Base-by-base conservation (phyloP, 805 yeast genomes). In the Jamesozyma piceae region DNA sequence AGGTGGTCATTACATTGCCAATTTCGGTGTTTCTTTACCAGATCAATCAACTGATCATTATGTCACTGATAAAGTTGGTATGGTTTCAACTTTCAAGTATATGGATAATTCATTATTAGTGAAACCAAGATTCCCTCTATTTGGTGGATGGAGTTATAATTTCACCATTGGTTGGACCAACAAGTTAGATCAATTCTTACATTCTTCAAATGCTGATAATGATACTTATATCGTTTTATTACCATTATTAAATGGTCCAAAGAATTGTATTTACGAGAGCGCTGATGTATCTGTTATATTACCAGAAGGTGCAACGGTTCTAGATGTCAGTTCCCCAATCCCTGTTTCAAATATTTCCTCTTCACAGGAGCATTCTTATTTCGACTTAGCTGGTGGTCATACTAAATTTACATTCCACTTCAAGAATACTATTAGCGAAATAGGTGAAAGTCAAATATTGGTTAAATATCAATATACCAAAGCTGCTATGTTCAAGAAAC, bases 61-160 rank as follows among this genome's bases (percentile, higher is more conserved):
- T 66, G 86, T 70, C 59, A 80, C 87, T 10, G 98, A 92, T 63
- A 74, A 82, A 50, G 95, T 90, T 24, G 98, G 98, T 30, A 85
- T 86, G 64, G 95, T 90, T 13, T 80, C 95, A 5, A 84, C 97
- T 3, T 81, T 82, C 39, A 67, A 68, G 47, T 57, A 65, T 3
- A 42, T 57, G 14, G 50, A 51, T 4, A 58, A 62, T 41, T 58
- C 51, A 46, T 65, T 86, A 38, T 67, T 80, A 29, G 62, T 92
- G 49, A 76, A 74, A 55, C 97, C 97, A 43, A 75, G 98, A 62
- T 92, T 71, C 69, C 98, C 98, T n/a, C 61, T 92, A 5, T 84
- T 86, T 64, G 98, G 98, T 38, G 94, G 89, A 35, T 92, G 98
- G 98, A 74, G 80, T 55, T 90, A 87, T 65, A 87, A 90, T 65